Evolutionary conservation across 2,329 filamentous ascomycete genomes (phyloP), one percentile per base, ranked within the genome.

Genomic region (Paradendryphiella salina): DNA sequence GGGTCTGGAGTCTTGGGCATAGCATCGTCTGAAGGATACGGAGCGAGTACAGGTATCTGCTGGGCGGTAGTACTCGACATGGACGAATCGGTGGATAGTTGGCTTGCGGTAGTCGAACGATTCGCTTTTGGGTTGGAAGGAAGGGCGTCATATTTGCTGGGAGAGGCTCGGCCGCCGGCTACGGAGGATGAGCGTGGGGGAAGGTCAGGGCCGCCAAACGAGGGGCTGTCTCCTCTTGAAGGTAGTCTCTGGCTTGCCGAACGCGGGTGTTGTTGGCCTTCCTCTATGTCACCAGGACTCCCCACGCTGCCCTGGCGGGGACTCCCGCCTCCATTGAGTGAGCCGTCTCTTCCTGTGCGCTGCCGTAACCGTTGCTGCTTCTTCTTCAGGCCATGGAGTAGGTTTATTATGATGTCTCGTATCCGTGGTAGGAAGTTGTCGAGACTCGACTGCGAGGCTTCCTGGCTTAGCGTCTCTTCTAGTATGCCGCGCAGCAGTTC

Each of bases 331-430:
- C 71, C 71, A 51, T 73, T 76, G 33, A 68, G 49, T 5, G 61
- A 60, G 44, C 83, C 75, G 46, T 81, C 78, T 59, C 76, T 75
- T 46, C 77, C 74, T 51, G 78, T 78, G 52, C 81, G 79, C 56
- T 83, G 82, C 36, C 84, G 78, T 65, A 99, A 76, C 65, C 91
- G 90, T 68, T 96, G 92, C 71, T 99, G 94, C 73, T 99, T 99
- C 74, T 93, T 87, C 78, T 99, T 99, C 57, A 99, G 77, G 2
- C 94, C 94, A 71, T 99, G 94, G 7, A 99, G 82, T 23, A 99
- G 80, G 70, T 96, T 96, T 74, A 99, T 97, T 70, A 99, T 99
- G 66, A 99, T 99, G 73, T 99, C 94, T 64, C 94, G 86, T 72
- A 99, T 99, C 52, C 89, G 85, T 0, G 94, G 94, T 26, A 99